Evolutionary conservation across 129 eudicot species (phyloP).

Genomic region (Chrysanthemum lavandulifolium): DNA sequence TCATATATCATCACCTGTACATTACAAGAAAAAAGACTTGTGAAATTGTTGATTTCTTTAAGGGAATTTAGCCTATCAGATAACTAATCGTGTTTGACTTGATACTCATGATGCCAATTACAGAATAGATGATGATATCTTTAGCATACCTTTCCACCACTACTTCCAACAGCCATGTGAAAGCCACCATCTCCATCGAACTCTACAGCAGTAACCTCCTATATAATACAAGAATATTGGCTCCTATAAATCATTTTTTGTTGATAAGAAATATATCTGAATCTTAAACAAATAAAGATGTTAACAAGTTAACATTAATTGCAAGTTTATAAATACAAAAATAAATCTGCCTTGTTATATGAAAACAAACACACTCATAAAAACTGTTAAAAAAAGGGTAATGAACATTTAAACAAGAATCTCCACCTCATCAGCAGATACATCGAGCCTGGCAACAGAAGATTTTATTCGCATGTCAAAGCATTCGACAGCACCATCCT

Average conservation of each 20-base stretch:
- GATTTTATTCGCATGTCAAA: conserved; percentile 85
- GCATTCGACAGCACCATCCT: conserved; percentile 97
- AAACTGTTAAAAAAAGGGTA: not conserved
- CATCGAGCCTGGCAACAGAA: conserved; percentile 78
- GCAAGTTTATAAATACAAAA: too few relatives aligned
- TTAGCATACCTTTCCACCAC: conserved; percentile 84
- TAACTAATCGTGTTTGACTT: not conserved
- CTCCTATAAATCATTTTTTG: not conserved
- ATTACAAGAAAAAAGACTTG: conserved; percentile 1
- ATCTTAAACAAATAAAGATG: not conserved
- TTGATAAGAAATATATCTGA: not conserved
- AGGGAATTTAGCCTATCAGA: not conserved
- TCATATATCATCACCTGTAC: conserved; percentile 78
- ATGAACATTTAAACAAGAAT: conserved; percentile 33
- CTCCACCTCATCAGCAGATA: conserved; percentile 56
- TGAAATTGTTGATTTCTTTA: not conserved
- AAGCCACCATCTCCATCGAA: conserved; percentile 88
- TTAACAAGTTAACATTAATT: not conserved
- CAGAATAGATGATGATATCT: not conserved
- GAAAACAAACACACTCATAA: not conserved
- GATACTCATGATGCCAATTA: not conserved
- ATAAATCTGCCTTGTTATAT: not conserved
- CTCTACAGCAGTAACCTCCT: conserved; percentile 88
- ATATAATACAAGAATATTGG: conserved; percentile 12
- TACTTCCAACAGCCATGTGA: conserved; percentile 95